Evolutionary conservation across 305 asterid species (phyloP), one percentile per base, ranked within the genome.

Genomic region (Euphrasia arctica): DNA sequence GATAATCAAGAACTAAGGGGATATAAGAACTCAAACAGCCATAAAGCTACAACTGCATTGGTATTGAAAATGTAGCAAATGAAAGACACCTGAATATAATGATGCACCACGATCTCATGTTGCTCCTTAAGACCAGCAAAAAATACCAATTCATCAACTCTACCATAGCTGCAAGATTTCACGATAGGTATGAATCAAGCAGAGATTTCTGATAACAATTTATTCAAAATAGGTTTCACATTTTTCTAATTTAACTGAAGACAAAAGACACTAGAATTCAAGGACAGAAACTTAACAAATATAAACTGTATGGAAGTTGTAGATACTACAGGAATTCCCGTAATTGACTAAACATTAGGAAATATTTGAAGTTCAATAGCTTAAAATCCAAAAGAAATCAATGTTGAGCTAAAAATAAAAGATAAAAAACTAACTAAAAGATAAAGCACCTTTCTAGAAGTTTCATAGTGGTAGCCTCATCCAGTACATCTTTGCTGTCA

Each of bases 91-190:
- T 90, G 96, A 75, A 90, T 86, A 83, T 88, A 90, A 77, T 90
- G 97, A 66, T 79, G 99, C 75, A 93, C 80, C 72, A 93, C 97
- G 74, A 93, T 86, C 74, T 93, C 95, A 58, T 87, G 78, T 78
- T 93, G 82, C 92, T 93, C 99, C 83, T 84, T 93, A 34, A 93
- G 91, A 77, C 84, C 77, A 69, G 99, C 99, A 77, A 93, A 93
- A 85, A 87, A 93, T 47, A 93, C 99, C 83, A 93, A 72, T 62
- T 93, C 99, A 85, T 93, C 99, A 71, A 88, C 96, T 81, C 97
- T 84, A 63, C 97, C 96, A 58, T 90, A 86, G 89, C 99, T 93
- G 90, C 85, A 79, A 71, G 51, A 39, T 39, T 39, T 39, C 63
- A 41, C 27, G 69, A 58, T 49, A 70, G 59, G 58, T 56, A 59